These are phyloP conservation scores for Gossypium anomalum DNA, from an alignment of 345 rosid genomes.

Conservation along the genomic window DNA sequence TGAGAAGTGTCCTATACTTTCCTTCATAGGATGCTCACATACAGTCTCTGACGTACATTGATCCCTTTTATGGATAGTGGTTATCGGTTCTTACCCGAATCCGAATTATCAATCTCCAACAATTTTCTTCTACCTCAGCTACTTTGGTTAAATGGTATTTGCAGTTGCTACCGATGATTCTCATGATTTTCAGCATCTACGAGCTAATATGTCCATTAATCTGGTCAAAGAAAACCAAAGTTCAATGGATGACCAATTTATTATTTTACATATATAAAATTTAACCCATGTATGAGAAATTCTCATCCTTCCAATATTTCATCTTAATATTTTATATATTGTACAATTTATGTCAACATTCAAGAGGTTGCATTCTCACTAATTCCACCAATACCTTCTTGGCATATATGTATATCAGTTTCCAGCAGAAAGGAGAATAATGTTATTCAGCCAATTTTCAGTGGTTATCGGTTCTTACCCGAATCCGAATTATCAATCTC, in stretches of 20 bases:
- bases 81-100: background rate
- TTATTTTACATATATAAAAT: no score
- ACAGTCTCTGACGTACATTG: slow-evolving; percentile 17
- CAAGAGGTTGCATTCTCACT: background rate
- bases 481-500: background rate
- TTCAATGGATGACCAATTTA: background rate
- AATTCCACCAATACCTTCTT: background rate
- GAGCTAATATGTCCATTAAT: background rate
- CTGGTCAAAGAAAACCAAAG: no score
- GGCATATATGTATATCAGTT: background rate
- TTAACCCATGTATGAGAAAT: no score
- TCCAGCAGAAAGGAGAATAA: background rate
- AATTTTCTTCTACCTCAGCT: background rate
- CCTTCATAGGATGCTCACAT: slow-evolving; percentile 8
- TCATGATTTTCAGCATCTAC: no score
- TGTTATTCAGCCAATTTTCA: no score
- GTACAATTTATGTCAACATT: background rate
- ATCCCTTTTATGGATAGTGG: slow-evolving; percentile 11
- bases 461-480: background rate
- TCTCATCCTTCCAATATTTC: background rate
- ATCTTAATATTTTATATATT: background rate
- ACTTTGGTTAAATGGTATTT: no score
- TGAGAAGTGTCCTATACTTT: slow-evolving; percentile 1
- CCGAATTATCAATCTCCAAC: background rate
- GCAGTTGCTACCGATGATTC: no score